Base-by-base conservation (phyloP, 306 rosid species). In the Trifolium dubium region DNA sequence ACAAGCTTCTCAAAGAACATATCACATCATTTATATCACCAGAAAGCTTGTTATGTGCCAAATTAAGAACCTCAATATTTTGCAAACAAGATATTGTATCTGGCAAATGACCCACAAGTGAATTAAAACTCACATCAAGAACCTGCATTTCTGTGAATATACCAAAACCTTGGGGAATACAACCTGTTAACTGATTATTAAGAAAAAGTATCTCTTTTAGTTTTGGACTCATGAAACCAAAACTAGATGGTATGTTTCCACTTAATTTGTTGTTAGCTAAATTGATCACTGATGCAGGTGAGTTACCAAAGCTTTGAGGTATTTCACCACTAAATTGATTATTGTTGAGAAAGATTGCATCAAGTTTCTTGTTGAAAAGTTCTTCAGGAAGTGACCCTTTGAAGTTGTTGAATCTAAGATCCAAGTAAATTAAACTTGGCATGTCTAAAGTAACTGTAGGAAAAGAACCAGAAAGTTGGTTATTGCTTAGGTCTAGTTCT, bases 401-500 rank as follows among this genome's bases (percentile, higher is more conserved):
- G 84, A 88, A 92, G 31, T n/a, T 28, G 81, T 94, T 94, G 92
- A 77, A 94, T 64, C 99, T 88, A 85, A 94, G 83, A 84, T 94
- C 99, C 35, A 94, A 68, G 85, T 94, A 94, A n/a, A 88, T 18
- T 49, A 94, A 88, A 53, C 32, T 88, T 34, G 92, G 96, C 73
- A 92, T 85, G 78, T 83, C 69, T 10, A 94, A 73, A 19, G 81
- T 71, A n/a, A 34, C 84, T 0, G 14, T 9, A 5, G 97, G 99
- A 30, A 94, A 94, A 13, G 82, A 54, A 51, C 99, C 99, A 3
- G 97, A 94, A 44, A 94, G 83, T 2, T 77, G 84, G 84, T 94
- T 94, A 83, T 94, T 94, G 76, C 99, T 94, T 64, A 94, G 86
- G 85, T 94, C 99, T 39, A 94, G 75, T 77, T 94, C 99, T 80